phyloP scores from a whole-genome alignment of 1,139 yeast species.

The Hyphopichia wangnamkhiaoensis region DNA sequence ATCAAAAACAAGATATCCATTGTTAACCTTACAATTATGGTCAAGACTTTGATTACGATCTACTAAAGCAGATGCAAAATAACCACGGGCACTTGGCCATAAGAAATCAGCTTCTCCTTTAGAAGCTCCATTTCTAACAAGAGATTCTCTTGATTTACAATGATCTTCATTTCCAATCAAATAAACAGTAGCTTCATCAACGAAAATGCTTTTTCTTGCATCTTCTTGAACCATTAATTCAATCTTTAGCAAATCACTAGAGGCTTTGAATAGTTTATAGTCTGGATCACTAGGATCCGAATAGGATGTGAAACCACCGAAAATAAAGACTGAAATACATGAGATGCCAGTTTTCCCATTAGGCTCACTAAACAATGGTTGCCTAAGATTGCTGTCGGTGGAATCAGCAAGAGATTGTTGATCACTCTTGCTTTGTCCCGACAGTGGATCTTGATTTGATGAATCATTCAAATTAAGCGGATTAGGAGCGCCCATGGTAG shows the following conservation, averaged over 20 bases:
- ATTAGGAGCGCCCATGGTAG: neutral
- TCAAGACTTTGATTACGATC: constrained; percentile 22
- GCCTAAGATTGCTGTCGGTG: constrained; percentile 2
- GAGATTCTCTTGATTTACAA: constrained; percentile 1
- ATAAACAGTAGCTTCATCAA: constrained; percentile 12
- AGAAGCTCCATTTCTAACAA: constrained; percentile 11
- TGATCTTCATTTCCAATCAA: constrained; percentile 6
- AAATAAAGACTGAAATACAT: constrained; percentile 30
- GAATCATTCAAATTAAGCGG: neutral
- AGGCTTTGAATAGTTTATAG: constrained; percentile 27
- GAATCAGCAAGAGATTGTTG: constrained; percentile 4
- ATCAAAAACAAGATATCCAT: neutral
- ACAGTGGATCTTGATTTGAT: neutral
- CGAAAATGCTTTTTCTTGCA: neutral
- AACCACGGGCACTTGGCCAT: constrained; percentile 46
- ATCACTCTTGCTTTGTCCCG: constrained; percentile 1
- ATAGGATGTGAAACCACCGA: constrained; percentile 41
- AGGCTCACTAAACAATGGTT: constrained; percentile 1
- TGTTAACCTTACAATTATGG: constrained; percentile 10
- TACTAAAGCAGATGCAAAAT: constrained; percentile 37
- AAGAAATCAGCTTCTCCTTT: constrained; percentile 6
- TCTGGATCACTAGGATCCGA: constrained; percentile 15
- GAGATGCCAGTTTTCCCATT: constrained; percentile 1
- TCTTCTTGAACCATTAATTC: constrained; percentile 23
- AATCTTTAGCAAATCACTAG: constrained; percentile 38